phyloP scores from a whole-genome alignment of 306 rosid genomes.

The Datisca glomerata region DNA sequence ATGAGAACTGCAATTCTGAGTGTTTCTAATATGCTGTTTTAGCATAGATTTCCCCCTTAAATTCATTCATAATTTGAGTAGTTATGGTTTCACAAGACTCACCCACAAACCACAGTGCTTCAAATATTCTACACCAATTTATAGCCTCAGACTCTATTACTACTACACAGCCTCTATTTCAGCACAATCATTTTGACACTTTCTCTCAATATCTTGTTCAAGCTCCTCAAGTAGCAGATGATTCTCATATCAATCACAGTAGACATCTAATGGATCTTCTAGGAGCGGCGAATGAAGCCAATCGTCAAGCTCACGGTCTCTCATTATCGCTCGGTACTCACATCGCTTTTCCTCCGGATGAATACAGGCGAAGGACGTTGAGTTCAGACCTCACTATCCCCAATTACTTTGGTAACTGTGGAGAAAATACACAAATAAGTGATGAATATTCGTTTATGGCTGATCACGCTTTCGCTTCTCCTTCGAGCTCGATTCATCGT shows the following conservation, averaged over 20 bases:
- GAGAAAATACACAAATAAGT: constrained; percentile 30
- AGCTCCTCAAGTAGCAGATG: constrained; percentile 22
- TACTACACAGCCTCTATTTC: constrained; percentile 37
- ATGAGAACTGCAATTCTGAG: too few relatives aligned
- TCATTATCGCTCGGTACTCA: constrained; percentile 76
- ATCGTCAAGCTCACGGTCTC: constrained; percentile 39
- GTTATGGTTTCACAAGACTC: constrained; percentile 27
- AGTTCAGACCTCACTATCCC: constrained; percentile 33
- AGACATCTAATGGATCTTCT: constrained; percentile 71
- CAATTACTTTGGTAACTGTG: constrained; percentile 25
- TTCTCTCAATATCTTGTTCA: too few relatives aligned
- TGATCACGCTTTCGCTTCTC: constrained; percentile 26
- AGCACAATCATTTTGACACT: constrained; percentile 44
- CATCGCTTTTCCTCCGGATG: too few relatives aligned
- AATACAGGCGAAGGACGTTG: too few relatives aligned
- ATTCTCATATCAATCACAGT: constrained; percentile 54
- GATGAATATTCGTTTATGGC: constrained; percentile 35
- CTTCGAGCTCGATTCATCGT: constrained; percentile 35
- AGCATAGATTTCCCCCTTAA: too few relatives aligned
- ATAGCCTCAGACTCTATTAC: constrained; percentile 44
- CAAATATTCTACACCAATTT: constrained; percentile 26
- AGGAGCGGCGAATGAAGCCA: constrained; percentile 39
- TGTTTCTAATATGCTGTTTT: too few relatives aligned
- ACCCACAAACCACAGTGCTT: constrained; percentile 23
- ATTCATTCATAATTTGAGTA: constrained; percentile 1